Evolutionary conservation across 2,329 filamentous ascomycete species (phyloP).

Genomic region (Calonectria henricotiae): DNA sequence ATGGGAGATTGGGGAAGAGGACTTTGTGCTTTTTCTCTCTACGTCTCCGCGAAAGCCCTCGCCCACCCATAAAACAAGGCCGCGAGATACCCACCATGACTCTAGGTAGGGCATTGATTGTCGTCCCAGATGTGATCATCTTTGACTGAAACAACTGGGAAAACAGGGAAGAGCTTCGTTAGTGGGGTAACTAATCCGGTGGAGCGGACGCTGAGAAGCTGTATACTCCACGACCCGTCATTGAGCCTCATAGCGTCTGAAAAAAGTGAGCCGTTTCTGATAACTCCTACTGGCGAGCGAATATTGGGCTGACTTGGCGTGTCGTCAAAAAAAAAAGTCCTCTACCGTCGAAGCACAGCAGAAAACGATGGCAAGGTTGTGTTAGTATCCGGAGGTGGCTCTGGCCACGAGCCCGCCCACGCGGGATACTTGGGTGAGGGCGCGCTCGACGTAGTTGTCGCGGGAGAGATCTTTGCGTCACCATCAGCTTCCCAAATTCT

Average conservation of each 20-base stretch:
- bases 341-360: conserved; percentile 42
- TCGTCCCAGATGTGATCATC: not conserved
- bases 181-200: conserved; percentile 44
- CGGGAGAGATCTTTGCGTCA: conserved; percentile 51
- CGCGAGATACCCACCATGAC: conserved; percentile 41
- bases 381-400: conserved; percentile 48
- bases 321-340: conserved; percentile 28
- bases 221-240: conserved; percentile 47
- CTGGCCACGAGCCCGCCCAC: conserved; percentile 49
- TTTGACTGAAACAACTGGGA: conserved; percentile 27
- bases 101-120: conserved; percentile 39
- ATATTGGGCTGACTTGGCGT: conserved; percentile 22
- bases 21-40: conserved; percentile 7
- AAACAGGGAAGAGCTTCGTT: conserved; percentile 49
- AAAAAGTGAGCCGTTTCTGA: conserved; percentile 39
- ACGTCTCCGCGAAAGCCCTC: not conserved
- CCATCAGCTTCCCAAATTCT: conserved; percentile 49
- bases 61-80: not conserved
- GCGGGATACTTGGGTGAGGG: conserved; percentile 50
- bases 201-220: conserved; percentile 46
- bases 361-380: conserved; percentile 43
- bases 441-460: conserved; percentile 46
- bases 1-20: conserved; percentile 22
- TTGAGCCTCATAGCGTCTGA: conserved; percentile 46
- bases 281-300: not conserved